These are phyloP conservation scores for Liquidambar formosana DNA, from an alignment of 164 flowering plant species.

Conservation along the genomic window DNA sequence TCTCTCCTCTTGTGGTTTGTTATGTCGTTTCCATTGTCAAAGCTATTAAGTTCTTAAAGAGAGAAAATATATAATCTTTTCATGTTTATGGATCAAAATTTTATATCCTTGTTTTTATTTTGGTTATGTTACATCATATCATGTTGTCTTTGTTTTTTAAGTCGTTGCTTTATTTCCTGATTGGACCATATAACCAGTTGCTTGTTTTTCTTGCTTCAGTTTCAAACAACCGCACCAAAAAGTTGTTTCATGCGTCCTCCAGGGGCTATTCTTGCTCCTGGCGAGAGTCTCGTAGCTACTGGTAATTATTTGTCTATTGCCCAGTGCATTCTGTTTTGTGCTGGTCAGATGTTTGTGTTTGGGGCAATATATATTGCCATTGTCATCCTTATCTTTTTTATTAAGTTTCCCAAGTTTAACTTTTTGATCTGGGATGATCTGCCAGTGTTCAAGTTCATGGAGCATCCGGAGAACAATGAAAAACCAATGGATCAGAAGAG, in stretches of 20 bases:
- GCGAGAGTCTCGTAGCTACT: constrained; percentile 69
- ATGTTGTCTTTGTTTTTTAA: not conserved
- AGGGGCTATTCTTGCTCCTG: constrained; percentile 74
- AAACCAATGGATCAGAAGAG: constrained; percentile 62
- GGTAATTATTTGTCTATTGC: constrained; percentile 30
- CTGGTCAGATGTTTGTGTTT: not conserved
- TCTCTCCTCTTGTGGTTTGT: not conserved
- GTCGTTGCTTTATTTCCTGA: not conserved
- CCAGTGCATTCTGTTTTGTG: not conserved
- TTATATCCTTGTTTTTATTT: not conserved
- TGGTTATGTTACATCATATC: not conserved
- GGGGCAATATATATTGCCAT: not conserved
- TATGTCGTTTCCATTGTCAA: not conserved
- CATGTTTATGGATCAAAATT: not conserved
- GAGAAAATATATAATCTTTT: not conserved
- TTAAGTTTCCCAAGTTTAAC: not conserved
- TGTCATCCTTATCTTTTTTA: not conserved
- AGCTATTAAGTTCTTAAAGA: not conserved
- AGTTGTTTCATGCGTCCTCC: constrained; percentile 91
- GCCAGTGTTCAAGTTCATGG: constrained; percentile 77
- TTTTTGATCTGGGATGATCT: constrained; percentile 10
- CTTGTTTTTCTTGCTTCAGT: constrained; percentile 32
- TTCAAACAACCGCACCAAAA: constrained; percentile 75
- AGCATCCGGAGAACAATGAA: constrained; percentile 72
- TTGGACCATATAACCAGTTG: not conserved